A percentile compares a stretch with the other conserved stretches of the same genome.
Conservation (phyloP, 2,329 filamentous ascomycete species). For the Arthrocladium fulminans region DNA sequence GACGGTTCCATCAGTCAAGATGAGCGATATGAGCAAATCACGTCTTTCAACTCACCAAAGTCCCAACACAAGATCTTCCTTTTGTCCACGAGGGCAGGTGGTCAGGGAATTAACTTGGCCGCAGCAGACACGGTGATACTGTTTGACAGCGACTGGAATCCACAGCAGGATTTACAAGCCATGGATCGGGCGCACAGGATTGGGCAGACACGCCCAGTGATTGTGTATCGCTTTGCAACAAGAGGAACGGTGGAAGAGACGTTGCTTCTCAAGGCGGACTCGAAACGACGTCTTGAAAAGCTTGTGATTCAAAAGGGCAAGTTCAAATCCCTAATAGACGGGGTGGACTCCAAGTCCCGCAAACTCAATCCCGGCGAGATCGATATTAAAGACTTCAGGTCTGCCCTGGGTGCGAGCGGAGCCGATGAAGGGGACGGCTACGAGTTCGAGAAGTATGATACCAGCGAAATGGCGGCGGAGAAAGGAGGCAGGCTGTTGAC, state of each 20-base stretch:
- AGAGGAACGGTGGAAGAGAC: conserved; percentile 87
- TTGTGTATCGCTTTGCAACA: conserved; percentile 88
- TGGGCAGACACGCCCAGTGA: conserved; percentile 81
- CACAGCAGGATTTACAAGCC: conserved; percentile 91
- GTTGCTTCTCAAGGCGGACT: conserved; percentile 76
- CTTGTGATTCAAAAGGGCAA: conserved; percentile 91
- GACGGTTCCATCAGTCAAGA: conserved; percentile 76
- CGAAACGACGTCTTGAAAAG: conserved; percentile 85
- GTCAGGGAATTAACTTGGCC: conserved; percentile 89
- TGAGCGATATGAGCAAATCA: conserved; percentile 61
- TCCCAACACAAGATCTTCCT: conserved; percentile 64
- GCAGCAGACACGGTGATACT: conserved; percentile 87
- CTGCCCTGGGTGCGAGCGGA: conserved; percentile 48
- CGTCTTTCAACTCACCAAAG: conserved; percentile 59
- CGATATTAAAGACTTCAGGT: conserved; percentile 54
- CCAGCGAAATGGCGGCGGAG: conserved; percentile 26
- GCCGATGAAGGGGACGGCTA: conserved; percentile 9
- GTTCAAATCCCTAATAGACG: conserved; percentile 60
- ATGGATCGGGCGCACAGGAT: conserved; percentile 94
- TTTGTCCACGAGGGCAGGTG: conserved; percentile 81
- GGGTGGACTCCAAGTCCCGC: conserved; percentile 39
- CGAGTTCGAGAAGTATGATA: conserved; percentile 59
- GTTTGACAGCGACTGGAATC: conserved; percentile 89
- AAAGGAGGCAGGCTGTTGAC: conserved; percentile 51
- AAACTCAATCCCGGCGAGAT: conserved; percentile 29